Evolutionary conservation across 176 grass and related monocot species (phyloP).

Genomic region (Elymus sibiricus): DNA sequence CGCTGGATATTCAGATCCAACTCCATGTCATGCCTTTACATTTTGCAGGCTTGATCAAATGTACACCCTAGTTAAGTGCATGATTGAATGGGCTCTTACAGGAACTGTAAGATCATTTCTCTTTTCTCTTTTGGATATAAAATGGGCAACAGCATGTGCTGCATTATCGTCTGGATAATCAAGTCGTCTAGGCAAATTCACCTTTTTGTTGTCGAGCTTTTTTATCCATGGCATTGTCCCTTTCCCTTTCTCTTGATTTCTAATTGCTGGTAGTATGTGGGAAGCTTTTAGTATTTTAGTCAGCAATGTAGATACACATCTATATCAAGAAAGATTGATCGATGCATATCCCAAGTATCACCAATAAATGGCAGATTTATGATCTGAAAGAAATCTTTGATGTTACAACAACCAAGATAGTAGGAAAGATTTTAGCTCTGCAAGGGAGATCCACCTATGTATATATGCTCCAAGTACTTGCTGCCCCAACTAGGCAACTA

Average conservation of each 20-base stretch:
- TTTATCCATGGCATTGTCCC: not conserved
- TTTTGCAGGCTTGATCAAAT: not conserved
- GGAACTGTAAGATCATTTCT: not conserved
- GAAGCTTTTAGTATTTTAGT: not conserved
- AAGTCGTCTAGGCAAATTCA: not conserved
- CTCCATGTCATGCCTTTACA: not conserved
- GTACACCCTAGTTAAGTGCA: not conserved
- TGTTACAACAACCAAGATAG: not conserved
- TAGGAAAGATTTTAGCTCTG: not conserved
- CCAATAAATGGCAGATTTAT: not conserved
- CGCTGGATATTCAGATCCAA: not conserved
- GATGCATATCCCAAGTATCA: constrained; percentile 1
- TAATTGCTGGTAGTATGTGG: not conserved
- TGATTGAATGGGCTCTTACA: not conserved
- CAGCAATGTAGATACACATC: not conserved
- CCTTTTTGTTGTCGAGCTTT: not conserved
- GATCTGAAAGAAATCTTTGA: not conserved
- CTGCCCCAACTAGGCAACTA: not conserved
- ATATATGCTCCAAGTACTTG: not conserved
- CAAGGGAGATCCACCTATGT: not conserved
- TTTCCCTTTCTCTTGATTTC: not conserved
- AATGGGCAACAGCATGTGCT: not conserved
- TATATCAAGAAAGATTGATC: not conserved
- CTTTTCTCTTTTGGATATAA: not conserved
- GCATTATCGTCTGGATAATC: not conserved